A percentile compares a stretch with the other conserved stretches of the same genome.
Conservation (phyloP, 352 stramenopile species). For the Globisporangium mamillatum region DNA sequence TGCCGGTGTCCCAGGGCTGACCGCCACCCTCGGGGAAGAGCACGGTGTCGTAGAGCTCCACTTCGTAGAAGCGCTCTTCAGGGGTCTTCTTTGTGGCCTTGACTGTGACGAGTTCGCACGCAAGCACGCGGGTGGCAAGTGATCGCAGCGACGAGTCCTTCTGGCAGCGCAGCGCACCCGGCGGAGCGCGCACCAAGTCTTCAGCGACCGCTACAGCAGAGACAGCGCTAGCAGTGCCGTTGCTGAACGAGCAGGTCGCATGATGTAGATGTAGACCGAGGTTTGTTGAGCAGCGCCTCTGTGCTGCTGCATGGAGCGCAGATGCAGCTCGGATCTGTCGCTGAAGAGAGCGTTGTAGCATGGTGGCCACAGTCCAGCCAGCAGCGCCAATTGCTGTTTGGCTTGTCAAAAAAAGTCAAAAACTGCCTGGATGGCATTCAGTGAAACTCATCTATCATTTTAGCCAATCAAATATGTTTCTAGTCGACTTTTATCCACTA, state of each 20-base stretch:
- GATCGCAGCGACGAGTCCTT: not conserved
- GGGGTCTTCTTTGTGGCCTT: not conserved
- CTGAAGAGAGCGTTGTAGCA: not conserved
- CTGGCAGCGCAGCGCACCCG: not conserved
- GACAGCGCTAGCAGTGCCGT: not conserved
- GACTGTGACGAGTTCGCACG: not conserved
- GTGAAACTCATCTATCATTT: not conserved
- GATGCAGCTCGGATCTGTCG: not conserved
- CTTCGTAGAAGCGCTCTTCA: constrained; percentile 3
- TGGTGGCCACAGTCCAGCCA: not conserved
- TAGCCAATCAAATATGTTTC: not conserved
- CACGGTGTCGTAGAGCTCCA: constrained; percentile 76
- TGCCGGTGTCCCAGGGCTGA: constrained; percentile 82
- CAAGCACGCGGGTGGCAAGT: not conserved
- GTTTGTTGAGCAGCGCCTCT: not conserved
- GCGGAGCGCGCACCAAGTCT: not conserved
- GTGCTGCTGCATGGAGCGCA: not conserved
- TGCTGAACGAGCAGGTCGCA: not conserved
- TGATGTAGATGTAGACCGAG: not conserved
- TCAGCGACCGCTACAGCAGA: not conserved
- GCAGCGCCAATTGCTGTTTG: not conserved
- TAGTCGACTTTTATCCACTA: not conserved
- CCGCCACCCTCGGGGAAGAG: constrained; percentile 86
- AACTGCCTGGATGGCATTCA: not conserved
- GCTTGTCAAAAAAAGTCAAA: not conserved